Evolutionary conservation across 768 basidiomycete genomes (phyloP), one percentile per base, ranked within the genome.

Genomic region (Mycena floridula): DNA sequence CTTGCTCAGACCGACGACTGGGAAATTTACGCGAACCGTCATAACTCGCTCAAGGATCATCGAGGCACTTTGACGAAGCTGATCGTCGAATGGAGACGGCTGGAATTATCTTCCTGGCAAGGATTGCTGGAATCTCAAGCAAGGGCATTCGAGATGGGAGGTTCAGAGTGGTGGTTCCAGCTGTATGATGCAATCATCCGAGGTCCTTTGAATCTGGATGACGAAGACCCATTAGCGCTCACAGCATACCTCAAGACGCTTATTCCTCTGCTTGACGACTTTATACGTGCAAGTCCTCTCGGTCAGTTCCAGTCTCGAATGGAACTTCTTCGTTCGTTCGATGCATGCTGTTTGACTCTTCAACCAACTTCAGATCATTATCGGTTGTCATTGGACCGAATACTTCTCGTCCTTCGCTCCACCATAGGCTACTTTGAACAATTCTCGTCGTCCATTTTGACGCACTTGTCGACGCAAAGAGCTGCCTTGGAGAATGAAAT

Each of bases 21-120:
- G 96, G 92, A 99, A 59, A 81, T 82, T 53, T 98, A 88, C 57
- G 85, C 95, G n/a, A 93, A 91, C 63, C 73, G 81, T n/a, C 82
- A 86, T 35, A 97, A 92, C 56, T 82, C 82, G 32, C 73, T 99
- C 51, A 79, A 76, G 55, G 43, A 59, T 1, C 69, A 87, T 54
- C 91, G 81, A 48, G 76, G 79, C 21, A 70, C 70, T 3, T 60
- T 96, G 20, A 85, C 78, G 9, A 64, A 62, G 21, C 71, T 93
- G 38, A 86, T 98, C 37, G 81, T 99, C 39, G 76, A 80, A 8
- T 98, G 96, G 96, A 74, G 96, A 43, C 77, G 90, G 24, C 66
- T 94, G 44, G 96, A 99, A 57, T 66, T 99, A 9, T 73, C 85
- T 5, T 89, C 84, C 43, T 99, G 96, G 96, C 75, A 83, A 49